Base-by-base conservation (phyloP, 257 asterid genomes). In the Ligustrum vulgare region DNA sequence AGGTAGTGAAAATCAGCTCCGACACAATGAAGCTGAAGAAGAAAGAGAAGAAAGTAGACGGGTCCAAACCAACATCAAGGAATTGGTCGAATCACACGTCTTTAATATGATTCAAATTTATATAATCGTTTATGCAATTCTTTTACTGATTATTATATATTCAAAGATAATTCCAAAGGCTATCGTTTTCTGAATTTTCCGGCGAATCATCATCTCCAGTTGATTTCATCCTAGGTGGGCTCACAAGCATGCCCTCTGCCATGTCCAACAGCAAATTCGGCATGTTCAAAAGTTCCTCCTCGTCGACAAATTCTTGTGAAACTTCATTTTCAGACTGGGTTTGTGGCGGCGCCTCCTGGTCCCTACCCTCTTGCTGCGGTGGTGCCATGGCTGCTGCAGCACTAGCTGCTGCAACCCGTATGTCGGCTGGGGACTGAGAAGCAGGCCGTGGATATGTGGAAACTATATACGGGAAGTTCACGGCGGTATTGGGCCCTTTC, bases 161-260 rank as follows among this genome's bases (percentile, higher is more conserved):
- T 81, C 56, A 79, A 36, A 54, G 74, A 31, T 83, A 85, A 78
- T 69, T 83, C 91, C 89, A 87, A 20, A 87, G 87, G n/a, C 20
- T 18, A 43, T 81, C 89, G 54, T 73, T 73, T 6, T 63, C 69
- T 0, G 83, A 77, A 63, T 77, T 41, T 18, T 82, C 84, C 65
- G 84, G 82, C 70, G 84, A 76, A 34, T 78, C 87, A 20, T 69
- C 58, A 8, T 34, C 75, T 15, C 35, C 78, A 16, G 32, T 7
- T 3, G 77, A 2, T 62, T 67, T 79, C 74, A 75, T 70, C 25
- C 85, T 77, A 9, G 91, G 88, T 34, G 90, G 91, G 82, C 89
- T 89, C 8, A 89, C 66, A 0, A 87, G 91, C 94, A 89, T 82
- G 4, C 87, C 94, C 73, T 71, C 85, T n/a, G 91, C 94, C 94